These are phyloP conservation scores for Miscanthus lutarioriparius DNA, from an alignment of 176 grass and related monocot genomes.

Conservation along the genomic window DNA sequence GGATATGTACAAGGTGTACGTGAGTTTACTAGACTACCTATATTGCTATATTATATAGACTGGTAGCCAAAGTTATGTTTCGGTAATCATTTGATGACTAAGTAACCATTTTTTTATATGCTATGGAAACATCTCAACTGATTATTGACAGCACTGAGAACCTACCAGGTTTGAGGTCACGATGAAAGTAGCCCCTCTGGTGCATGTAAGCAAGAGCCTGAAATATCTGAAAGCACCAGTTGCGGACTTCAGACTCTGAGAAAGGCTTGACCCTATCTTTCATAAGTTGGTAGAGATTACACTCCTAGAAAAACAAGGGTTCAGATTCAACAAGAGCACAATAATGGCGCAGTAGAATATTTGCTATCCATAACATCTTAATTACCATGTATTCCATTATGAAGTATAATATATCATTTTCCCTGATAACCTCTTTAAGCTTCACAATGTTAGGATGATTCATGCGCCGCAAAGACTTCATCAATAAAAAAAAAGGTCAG, in stretches of 20 bases:
- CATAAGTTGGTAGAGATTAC: conserved; percentile 98
- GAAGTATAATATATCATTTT: conserved; percentile 86
- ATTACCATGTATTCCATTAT: conserved; percentile 99
- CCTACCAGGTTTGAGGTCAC: conserved; percentile 94
- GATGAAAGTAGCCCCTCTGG: conserved; percentile 96
- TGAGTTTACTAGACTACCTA: not conserved
- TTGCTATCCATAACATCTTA: conserved; percentile 21
- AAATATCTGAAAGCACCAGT: conserved; percentile 99
- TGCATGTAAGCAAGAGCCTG: conserved; percentile 99
- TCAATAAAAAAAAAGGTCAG: conserved; percentile 30
- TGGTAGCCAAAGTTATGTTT: not conserved
- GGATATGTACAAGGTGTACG: not conserved
- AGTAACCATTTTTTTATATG: not conserved
- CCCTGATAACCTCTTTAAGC: conserved; percentile 96
- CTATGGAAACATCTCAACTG: not conserved
- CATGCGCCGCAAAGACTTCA: conserved; percentile 89
- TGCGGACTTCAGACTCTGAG: conserved; percentile 74
- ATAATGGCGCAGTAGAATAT: not conserved
- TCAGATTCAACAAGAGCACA: conserved; percentile 33
- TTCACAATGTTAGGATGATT: conserved; percentile 98
- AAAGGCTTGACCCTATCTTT: conserved; percentile 88
- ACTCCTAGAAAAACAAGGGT: conserved; percentile 60
- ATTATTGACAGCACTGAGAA: not conserved
- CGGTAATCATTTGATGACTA: not conserved
- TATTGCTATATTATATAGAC: not conserved